phyloP scores from a whole-genome alignment of 2,329 filamentous ascomycete genomes.

The Parafenestella ontariensis region DNA sequence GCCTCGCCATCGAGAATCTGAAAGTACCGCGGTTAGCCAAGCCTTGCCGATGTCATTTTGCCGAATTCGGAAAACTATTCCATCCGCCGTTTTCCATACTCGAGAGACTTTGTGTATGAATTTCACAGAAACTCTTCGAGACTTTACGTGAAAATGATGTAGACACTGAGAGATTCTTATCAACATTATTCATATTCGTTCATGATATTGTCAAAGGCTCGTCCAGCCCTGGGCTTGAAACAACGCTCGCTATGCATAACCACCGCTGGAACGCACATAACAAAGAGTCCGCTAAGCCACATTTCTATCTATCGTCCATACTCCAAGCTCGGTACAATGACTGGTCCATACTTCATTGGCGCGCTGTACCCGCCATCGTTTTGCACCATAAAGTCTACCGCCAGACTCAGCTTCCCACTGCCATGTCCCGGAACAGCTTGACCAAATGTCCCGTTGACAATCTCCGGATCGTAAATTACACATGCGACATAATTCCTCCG shows the following conservation, averaged over 20 bases:
- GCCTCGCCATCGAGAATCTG: constrained; percentile 12
- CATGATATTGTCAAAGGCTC: neutral
- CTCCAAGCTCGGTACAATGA: constrained; percentile 80
- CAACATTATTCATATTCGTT: neutral
- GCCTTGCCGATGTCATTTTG: constrained; percentile 24
- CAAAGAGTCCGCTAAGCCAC: neutral
- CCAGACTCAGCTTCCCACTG: constrained; percentile 73
- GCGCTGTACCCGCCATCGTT: constrained; percentile 80
- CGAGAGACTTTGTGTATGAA: no score
- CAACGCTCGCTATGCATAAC: constrained; percentile 34
- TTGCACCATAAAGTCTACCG: constrained; percentile 96
- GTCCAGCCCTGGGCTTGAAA: constrained; percentile 1
- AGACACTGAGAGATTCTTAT: neutral
- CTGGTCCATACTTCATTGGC: constrained; percentile 95
- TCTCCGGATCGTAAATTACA: constrained; percentile 91
- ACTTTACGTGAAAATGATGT: neutral
- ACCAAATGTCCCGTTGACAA: constrained; percentile 61
- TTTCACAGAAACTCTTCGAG: no score
- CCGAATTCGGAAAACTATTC: constrained; percentile 29
- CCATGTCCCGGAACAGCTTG: constrained; percentile 49
- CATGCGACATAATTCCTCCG: constrained; percentile 91
- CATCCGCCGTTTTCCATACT: neutral
- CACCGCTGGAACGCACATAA: constrained; percentile 14
- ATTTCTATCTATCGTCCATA: constrained; percentile 52
- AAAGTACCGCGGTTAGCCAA: constrained; percentile 19